A percentile compares a stretch with the other conserved stretches of the same genome.
These are phyloP conservation scores for Termitomyces sp. DNA, from an alignment of 768 basidiomycete genomes.

Conservation along the genomic window DNA sequence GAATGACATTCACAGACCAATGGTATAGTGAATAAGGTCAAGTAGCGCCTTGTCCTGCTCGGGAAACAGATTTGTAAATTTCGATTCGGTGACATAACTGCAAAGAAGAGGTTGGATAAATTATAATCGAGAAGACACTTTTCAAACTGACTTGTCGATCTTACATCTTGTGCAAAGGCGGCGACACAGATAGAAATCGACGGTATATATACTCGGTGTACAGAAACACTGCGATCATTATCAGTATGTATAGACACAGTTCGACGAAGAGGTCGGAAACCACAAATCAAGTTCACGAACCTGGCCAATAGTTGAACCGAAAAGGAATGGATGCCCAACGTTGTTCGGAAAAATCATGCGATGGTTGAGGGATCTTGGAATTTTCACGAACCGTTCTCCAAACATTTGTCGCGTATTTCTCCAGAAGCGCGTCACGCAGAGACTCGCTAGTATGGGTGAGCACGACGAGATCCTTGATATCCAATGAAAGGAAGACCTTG, in stretches of 20 bases:
- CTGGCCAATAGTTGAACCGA: conserved; percentile 17
- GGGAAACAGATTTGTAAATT: conserved; percentile 21
- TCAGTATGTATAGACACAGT: background rate
- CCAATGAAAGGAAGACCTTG: conserved; percentile 21
- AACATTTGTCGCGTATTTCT: conserved; percentile 11
- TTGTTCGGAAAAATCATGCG: conserved; percentile 19
- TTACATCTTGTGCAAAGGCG: conserved; percentile 22
- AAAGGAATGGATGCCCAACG: conserved; percentile 23
- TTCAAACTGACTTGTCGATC: conserved; percentile 17
- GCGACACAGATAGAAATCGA: conserved; percentile 21
- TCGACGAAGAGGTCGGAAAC: background rate
- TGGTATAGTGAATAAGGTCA: conserved; percentile 24
- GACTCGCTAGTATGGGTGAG: conserved; percentile 18
- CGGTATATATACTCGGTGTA: conserved; percentile 9
- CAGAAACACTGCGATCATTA: conserved; percentile 14
- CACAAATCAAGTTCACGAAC: conserved; percentile 8
- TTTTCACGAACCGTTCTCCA: conserved; percentile 20
- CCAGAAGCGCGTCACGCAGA: conserved; percentile 16
- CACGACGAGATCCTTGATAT: conserved; percentile 19
- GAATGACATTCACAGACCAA: conserved; percentile 16
- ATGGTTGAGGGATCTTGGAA: conserved; percentile 15
- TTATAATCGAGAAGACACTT: background rate
- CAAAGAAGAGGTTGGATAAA: background rate
- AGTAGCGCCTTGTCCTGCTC: conserved; percentile 19
- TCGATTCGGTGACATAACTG: conserved; percentile 23